Base-by-base conservation (phyloP, 495 filamentous ascomycete species). In the Penicillium chermesinum region DNA sequence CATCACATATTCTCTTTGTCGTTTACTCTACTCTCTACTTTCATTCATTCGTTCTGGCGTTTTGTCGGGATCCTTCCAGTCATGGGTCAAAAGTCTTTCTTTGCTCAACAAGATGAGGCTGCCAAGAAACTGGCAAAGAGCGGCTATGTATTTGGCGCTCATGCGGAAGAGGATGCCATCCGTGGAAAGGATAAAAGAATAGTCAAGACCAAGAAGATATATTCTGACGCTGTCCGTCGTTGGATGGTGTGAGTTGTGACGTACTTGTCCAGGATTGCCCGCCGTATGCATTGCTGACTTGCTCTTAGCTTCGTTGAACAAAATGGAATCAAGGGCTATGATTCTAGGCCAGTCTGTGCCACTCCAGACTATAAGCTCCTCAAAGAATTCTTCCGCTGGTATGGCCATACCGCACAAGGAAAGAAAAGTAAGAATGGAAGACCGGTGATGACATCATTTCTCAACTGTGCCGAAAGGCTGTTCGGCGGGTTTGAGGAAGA, bases 1-100 rank as follows among this genome's bases (percentile, higher is more conserved):
- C 25, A 30, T 14, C 20, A 16, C 17, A 33, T 20, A 50, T 3
- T 30, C 10, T 87, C 55, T 89, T 87, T 74, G 85, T 84, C 69
- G 70, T 85, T 55, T 84, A 81, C 80, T 80, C 80, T 41, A 19
- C 8, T 17, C 41, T 30, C 25, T 49, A 17, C 21, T 34, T 39
- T 22, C 5, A 27, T 45, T 22, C 10, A 33, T 8, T 17, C 64
- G 64, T 36, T 76, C 82, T 48, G 83, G 82, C 76, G 70, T 72
- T 21, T 44, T 60, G 50, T 79, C 33, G 30, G 20, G 37, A 21
- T 15, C 37, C 15, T 43, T 35, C 39, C 1, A 13, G 39, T 43
- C 7, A 48, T 58, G 19, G 50, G 50, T 38, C 34, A 35, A 21
- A 58, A 58, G 20, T 0, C 3, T 2, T 51, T 41, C 34, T 54